Percentiles rank a stretch among this genome's conserved stretches.
These are phyloP conservation scores for Kwoniella sp. DNA, from an alignment of 768 basidiomycete genomes.

Conservation along the genomic window DNA sequence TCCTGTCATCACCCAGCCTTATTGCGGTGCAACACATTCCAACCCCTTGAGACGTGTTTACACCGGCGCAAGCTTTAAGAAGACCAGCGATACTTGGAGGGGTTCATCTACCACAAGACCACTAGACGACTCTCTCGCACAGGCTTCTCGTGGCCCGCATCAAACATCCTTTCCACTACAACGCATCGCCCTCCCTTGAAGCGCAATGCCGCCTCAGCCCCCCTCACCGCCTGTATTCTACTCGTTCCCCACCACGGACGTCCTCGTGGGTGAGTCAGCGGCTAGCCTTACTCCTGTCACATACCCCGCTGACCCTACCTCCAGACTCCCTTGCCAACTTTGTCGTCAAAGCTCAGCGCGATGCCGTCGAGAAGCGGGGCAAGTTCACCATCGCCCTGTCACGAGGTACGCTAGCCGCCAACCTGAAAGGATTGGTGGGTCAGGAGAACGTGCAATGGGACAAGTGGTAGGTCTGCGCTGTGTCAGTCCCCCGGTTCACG, in stretches of 20 bases:
- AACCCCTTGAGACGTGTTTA: too few relatives aligned
- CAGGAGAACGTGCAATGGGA: constrained; percentile 77
- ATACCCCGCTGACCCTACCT: constrained; percentile 38
- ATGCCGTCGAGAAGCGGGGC: constrained; percentile 82
- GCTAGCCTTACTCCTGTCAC: neutral
- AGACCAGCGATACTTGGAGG: too few relatives aligned
- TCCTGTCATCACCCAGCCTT: too few relatives aligned
- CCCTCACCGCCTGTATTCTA: constrained; percentile 66
- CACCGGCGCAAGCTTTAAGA: too few relatives aligned
- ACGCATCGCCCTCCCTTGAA: neutral
- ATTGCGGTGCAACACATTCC: too few relatives aligned
- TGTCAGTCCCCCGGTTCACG: neutral
- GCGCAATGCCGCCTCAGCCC: constrained; percentile 45
- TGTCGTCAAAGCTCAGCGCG: constrained; percentile 79
- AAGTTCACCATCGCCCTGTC: constrained; percentile 90
- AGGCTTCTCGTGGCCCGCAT: too few relatives aligned
- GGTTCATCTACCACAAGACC: too few relatives aligned
- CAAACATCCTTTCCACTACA: too few relatives aligned
- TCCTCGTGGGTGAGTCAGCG: constrained; percentile 54
- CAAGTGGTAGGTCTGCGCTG: constrained; percentile 74
- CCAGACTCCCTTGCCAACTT: constrained; percentile 69
- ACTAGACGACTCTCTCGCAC: too few relatives aligned
- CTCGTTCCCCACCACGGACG: constrained; percentile 61
- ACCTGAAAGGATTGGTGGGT: constrained; percentile 68
- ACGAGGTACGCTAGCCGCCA: constrained; percentile 76